These are phyloP conservation scores for Zopfochytrium polystomum DNA, from an alignment of 371 early-diverging fungal species.

Conservation along the genomic window DNA sequence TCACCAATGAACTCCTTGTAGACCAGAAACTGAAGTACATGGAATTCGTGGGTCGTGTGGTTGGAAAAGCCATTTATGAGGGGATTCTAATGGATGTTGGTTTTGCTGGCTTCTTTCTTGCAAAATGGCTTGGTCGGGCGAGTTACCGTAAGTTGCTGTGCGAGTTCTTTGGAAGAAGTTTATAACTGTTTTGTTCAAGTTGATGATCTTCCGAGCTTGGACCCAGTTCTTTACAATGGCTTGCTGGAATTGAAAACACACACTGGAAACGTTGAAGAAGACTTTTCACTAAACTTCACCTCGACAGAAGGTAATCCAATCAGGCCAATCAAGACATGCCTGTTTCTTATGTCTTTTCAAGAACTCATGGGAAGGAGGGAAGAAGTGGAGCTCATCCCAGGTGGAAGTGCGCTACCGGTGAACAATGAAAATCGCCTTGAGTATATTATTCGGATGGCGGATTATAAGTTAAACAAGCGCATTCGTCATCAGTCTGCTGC, in stretches of 20 bases:
- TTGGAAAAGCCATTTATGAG: constrained; percentile 93
- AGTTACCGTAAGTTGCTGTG: constrained; percentile 27
- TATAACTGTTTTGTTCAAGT: constrained; percentile 2
- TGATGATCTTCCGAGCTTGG: constrained; percentile 41
- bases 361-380: too few relatives aligned
- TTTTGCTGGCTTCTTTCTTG: constrained; percentile 89
- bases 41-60: constrained; percentile 84
- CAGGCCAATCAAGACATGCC: constrained; percentile 1
- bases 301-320: constrained; percentile 31
- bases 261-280: constrained; percentile 36
- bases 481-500: constrained; percentile 34
- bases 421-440: constrained; percentile 37
- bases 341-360: too few relatives aligned
- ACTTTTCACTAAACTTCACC: constrained; percentile 38
- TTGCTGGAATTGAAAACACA: constrained; percentile 40
- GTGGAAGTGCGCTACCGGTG: constrained; percentile 49
- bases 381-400: constrained; percentile 13
- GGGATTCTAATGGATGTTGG: constrained; percentile 85
- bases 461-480: constrained; percentile 21
- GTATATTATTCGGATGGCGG: constrained; percentile 36
- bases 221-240: constrained; percentile 38
- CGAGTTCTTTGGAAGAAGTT: too few relatives aligned
- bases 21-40: too few relatives aligned
- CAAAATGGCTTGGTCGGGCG: constrained; percentile 74
- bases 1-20: too few relatives aligned